These are phyloP conservation scores for Capronia epimyces DNA, from an alignment of 2,329 filamentous ascomycete genomes.

Conservation along the genomic window DNA sequence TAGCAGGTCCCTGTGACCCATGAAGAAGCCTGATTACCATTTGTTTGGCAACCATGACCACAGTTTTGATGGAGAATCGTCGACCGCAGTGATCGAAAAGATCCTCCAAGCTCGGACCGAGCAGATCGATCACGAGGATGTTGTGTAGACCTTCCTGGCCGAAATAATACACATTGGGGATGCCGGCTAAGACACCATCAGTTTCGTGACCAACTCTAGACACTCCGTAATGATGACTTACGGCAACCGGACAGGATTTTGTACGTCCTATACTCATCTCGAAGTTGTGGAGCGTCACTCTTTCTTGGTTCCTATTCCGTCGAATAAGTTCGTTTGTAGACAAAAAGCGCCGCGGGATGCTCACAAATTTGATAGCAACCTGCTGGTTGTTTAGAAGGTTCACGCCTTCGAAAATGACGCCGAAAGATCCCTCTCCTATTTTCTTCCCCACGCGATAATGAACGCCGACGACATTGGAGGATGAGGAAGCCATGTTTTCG, in stretches of 20 bases:
- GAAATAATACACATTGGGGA: conserved; percentile 99
- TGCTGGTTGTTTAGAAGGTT: conserved; percentile 98
- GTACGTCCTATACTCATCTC: conserved; percentile 98
- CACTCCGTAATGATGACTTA: conserved; percentile 52
- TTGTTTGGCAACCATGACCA: conserved; percentile 98
- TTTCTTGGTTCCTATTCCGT: conserved; percentile 82
- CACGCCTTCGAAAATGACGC: conserved; percentile 97
- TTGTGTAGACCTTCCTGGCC: conserved; percentile 98
- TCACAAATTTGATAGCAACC: conserved; percentile 97
- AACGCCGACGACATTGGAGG: conserved; percentile 95
- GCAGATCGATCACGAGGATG: conserved; percentile 93
- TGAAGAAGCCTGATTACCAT: conserved; percentile 58
- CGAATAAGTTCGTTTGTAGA: conserved; percentile 28
- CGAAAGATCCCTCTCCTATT: conserved; percentile 97
- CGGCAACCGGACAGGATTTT: conserved; percentile 99
- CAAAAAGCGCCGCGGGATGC: conserved; percentile 32
- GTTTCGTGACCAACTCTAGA: not conserved
- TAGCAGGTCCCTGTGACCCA: conserved; percentile 26
- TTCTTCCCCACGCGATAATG: conserved; percentile 99
- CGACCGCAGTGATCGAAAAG: conserved; percentile 96
- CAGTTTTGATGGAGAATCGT: conserved; percentile 93
- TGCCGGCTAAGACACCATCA: conserved; percentile 63
- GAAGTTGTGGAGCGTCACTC: conserved; percentile 93
- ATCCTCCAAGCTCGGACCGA: conserved; percentile 91
- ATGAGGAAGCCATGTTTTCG: conserved; percentile 68